These are phyloP conservation scores for Taphrina confusa DNA, from an alignment of 1,139 yeast genomes.

Conservation along the genomic window DNA sequence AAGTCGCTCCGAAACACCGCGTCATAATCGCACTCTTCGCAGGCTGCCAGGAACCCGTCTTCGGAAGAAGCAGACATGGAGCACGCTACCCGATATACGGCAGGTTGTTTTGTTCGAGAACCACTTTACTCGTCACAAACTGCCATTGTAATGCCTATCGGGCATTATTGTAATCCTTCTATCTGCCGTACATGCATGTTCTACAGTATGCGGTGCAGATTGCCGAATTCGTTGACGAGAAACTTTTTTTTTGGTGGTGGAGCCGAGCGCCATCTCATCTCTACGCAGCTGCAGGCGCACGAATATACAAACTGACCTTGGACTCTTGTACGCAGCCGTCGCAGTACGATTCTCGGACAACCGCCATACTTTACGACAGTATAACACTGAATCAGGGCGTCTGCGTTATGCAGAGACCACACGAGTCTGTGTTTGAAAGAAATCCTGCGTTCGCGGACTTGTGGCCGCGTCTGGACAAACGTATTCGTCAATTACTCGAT, in stretches of 20 bases:
- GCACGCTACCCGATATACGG: too few species aligned
- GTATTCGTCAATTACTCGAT: neutral
- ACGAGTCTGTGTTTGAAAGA: slow-evolving; percentile 1
- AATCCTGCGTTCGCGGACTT: slow-evolving; percentile 20
- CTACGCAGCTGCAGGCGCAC: neutral
- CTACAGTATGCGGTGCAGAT: too few species aligned
- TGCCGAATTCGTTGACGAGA: neutral
- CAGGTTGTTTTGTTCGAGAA: too few species aligned
- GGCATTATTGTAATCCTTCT: too few species aligned
- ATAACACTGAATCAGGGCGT: too few species aligned
- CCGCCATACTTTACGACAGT: too few species aligned
- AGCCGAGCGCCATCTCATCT: slow-evolving; percentile 6
- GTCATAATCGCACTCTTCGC: slow-evolving; percentile 15
- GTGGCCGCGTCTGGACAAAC: slow-evolving; percentile 6
- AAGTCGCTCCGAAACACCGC: slow-evolving; percentile 4
- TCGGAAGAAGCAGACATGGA: too few species aligned
- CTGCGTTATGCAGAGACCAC: slow-evolving; percentile 20
- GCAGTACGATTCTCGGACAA: too few species aligned
- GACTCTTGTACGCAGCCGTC: too few species aligned
- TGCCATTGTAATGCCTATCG: too few species aligned
- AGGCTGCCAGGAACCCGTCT: neutral
- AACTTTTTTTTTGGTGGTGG: neutral
- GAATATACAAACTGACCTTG: neutral
- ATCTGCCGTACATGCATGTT: too few species aligned
- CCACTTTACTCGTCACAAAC: too few species aligned